phyloP scores from a whole-genome alignment of 768 basidiomycete species.

The Megacollybia marginata region DNA sequence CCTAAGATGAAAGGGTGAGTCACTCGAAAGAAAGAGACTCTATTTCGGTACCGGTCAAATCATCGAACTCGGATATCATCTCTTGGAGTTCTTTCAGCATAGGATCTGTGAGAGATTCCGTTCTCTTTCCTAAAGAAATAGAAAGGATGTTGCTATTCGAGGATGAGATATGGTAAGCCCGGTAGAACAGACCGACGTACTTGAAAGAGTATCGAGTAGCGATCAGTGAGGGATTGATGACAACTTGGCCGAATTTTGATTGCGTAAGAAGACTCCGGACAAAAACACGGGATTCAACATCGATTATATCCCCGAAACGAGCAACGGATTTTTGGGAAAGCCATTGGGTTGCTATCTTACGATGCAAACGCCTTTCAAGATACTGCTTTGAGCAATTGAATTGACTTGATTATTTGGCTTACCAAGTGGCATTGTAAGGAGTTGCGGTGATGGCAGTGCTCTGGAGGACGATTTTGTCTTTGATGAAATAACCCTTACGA shows the following conservation, averaged over 20 bases:
- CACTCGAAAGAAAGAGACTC: neutral
- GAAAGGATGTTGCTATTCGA: conserved; percentile 12
- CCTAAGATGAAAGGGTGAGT: neutral
- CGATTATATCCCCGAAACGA: conserved; percentile 9
- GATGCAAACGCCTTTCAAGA: conserved; percentile 12
- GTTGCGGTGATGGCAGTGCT: conserved; percentile 27
- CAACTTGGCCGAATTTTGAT: conserved; percentile 4
- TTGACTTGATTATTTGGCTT: neutral
- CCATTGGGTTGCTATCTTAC: conserved; percentile 10
- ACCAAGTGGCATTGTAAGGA: conserved; percentile 25
- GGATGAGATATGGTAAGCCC: neutral
- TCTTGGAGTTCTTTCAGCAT: conserved; percentile 9
- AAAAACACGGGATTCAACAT: conserved; percentile 13
- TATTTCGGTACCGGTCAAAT: conserved; percentile 4
- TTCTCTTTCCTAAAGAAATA: conserved; percentile 14
- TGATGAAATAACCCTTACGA: conserved; percentile 27
- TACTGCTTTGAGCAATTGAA: neutral
- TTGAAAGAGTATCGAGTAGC: conserved; percentile 12
- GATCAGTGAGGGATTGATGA: conserved; percentile 11
- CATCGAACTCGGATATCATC: conserved; percentile 14
- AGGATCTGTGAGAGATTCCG: conserved; percentile 6
- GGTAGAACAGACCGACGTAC: conserved; percentile 3
- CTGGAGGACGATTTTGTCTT: conserved; percentile 24
- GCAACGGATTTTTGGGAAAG: conserved; percentile 8
- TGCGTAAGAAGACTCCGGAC: conserved; percentile 10